Evolutionary conservation across 805 yeast species (phyloP), one percentile per base, ranked within the genome.

Genomic region (Wickerhamiella kurtzmanii): DNA sequence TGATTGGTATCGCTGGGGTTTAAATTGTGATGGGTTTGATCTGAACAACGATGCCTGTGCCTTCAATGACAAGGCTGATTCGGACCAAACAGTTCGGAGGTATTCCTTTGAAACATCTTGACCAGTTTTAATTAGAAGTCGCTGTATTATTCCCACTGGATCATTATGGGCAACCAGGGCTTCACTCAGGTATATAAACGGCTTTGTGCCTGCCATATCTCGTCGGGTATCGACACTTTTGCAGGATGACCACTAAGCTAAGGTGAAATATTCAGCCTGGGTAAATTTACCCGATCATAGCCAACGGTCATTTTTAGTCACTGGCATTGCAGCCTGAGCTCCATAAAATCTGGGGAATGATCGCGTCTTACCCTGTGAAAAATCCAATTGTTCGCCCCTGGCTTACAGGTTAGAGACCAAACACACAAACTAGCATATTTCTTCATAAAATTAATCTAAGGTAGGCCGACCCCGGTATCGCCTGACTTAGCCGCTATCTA

Each of bases 101-200:
- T 44, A 35, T 41, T 37, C 20, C 28, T 19, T 17, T 25, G 45
- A 22, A 28, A 43, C 22, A 4, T 35, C 5, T 46, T 22, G 53
- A 17, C 49, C 49, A 4, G 40, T 25, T 0, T 36, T 16, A 4
- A 8, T n/a, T 2, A 48, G 48, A 8, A 45, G 35, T 2, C 38
- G 17, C 1, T 37, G 16, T 3, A 56, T 46, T 2, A 44, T 32
- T 2, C 22, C 38, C 3, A 44, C 22, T 2, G 50, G 37, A 19
- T 37, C 39, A 2, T 41, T 44, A 5, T 50, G 52, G 8, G 59
- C 50, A 2, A 56, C 42, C 1, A 56, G 45, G 4, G 52, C 44
- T 41, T 55, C 58, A 36, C 58, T 54, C 43, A 56, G 44, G 37
- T 51, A 56, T 1, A 56, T 52, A 47, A 56, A 56, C 6, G 59